Evolutionary conservation across 2,329 filamentous ascomycete genomes (phyloP), one percentile per base, ranked within the genome.

Genomic region (Exophiala sp.): DNA sequence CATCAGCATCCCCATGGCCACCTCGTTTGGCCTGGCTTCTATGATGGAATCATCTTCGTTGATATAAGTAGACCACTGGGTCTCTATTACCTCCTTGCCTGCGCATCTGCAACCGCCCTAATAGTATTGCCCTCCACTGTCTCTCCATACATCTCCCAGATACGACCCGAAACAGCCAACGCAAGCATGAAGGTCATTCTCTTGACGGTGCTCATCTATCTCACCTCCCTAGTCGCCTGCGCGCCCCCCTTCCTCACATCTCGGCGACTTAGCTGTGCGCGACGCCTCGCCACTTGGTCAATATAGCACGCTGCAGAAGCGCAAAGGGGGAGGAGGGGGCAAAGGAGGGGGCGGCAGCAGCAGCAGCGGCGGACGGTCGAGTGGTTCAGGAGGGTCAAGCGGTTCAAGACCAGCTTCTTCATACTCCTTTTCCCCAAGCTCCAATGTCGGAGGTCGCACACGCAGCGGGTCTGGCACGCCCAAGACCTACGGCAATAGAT

Each of bases 401-500:
- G 46, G 56, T 10, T 53, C 57, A 32, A 41, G 56, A 30, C 37
- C 49, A 4, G 34, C 35, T 21, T 48, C 42, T 10, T 53, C 57
- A 24, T 59, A 58, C 47, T 59, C 57, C 7, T 61, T 51, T 38
- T 55, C 52, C 11, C 24, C 57, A 1, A n/a, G 23, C 2, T 58
- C 61, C 56, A 65, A 65, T 44, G 43, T 42, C 3, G 65, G 65
- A 35, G 67, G 66, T n/a, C 52, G 61, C 19, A 65, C 63, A 30
- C 52, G 49, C 32, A 47, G 53, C 38, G 65, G 75, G 32, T 70
- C 69, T 22, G 73, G 74, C 24, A 58, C 66, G 4, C 56, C 67
- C 23, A 73, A 72, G 8, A 55, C 68, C 2, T 79, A 73, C 57
- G 77, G 75, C 16, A 64, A 62, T 30, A 79, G 73, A 63, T 83